Evolutionary conservation across 148 eudicot genomes (phyloP).

Genomic region (Nyssa sinensis): DNA sequence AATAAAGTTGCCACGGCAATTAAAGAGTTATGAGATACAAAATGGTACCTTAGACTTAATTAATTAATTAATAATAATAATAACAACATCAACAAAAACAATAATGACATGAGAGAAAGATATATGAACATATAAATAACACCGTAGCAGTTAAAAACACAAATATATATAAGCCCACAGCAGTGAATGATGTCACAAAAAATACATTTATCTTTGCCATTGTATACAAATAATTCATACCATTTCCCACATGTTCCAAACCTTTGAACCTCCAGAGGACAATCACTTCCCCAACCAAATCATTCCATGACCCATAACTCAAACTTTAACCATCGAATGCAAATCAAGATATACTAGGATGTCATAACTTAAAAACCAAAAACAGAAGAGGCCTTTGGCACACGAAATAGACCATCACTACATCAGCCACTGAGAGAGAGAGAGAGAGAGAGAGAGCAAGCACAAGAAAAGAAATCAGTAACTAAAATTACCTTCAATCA

Average conservation of each 20-base stretch:
- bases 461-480: not conserved
- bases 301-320: not conserved
- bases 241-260: not conserved
- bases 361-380: not conserved
- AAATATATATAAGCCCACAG: not conserved
- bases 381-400: not conserved
- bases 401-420: not conserved
- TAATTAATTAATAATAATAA: too few species aligned
- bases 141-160: not conserved
- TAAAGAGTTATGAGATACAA: not conserved
- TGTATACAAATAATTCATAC: not conserved
- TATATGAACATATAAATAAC: not conserved
- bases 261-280: not conserved
- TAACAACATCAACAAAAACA: not conserved
- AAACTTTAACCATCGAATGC: not conserved
- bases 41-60: conserved; percentile 9
- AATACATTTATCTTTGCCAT: too few species aligned
- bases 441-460: not conserved
- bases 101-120: not conserved
- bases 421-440: not conserved
- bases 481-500: conserved; percentile 63
- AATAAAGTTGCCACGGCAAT: not conserved
- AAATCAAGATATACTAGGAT: not conserved
- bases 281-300: not conserved
- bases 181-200: not conserved